Base-by-base conservation (phyloP, 139 green algal species). In the Mychonastes homosphaera region DNA sequence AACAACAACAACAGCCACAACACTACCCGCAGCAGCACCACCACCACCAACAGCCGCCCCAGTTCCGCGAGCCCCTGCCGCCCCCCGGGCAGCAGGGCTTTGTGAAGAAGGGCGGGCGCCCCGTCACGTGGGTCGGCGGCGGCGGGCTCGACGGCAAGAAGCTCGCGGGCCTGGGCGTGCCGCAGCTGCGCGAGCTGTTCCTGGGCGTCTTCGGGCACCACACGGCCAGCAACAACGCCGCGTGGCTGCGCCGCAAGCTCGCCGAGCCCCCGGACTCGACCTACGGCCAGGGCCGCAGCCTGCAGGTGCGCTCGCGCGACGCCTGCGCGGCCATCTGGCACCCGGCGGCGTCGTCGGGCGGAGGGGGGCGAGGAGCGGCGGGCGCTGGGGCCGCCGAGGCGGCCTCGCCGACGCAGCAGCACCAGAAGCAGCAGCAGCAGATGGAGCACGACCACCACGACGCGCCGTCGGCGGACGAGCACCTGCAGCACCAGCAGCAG, bases 191-290 rank as follows among this genome's bases (percentile, higher is more conserved):
- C 2, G 54, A 63, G 0, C 45, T 75, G 1, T 83, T 83, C 54
- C 30, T 67, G 38, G 38, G 68, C 18, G 55, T 67, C 19, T 83
- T 79, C 54, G 72, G 72, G 12, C 58, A 77, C 27, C 47, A 53
- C 27, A 83, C 75, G 4, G 75, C 71, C 32, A 76, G 64, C 50
- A 83, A 83, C 62, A 83, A 83, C 52, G 58, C 62, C 18, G 58
- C 54, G 2, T 83, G 75, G 75, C 71, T 83, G 52, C 71, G 71
- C 16, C 69, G 69, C 53, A 83, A 83, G 69, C 71, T 83, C 18
- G 47, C 58, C 39, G 71, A 83, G 55, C 40, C 61, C 4, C 62
- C 72, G 19, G 69, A 75, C 49, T 10, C 32, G 2, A 24, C 50
- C 8, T 45, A 65, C 33, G 67, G 68, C 21, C 64, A 65, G 6